Percentiles rank a stretch among this genome's conserved stretches.
These are phyloP conservation scores for Plasmodium knowlesi DNA, from an alignment of 169 alveolate genomes.

Conservation along the genomic window DNA sequence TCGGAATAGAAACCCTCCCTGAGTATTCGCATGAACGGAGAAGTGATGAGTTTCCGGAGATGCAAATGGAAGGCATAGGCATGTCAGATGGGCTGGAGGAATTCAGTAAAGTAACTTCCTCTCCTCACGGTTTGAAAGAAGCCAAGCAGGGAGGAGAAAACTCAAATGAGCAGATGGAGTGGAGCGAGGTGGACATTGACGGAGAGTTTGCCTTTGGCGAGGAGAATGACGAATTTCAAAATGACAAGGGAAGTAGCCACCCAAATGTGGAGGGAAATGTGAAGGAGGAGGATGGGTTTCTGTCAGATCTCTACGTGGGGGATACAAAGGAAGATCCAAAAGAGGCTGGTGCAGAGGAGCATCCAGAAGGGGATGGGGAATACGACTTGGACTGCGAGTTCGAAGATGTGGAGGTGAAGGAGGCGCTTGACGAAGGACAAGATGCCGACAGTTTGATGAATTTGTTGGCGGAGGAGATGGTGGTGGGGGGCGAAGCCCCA, in stretches of 20 bases:
- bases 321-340: neutral
- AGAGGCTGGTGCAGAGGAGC: neutral
- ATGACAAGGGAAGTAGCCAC: neutral
- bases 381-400: neutral
- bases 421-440: neutral
- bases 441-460: neutral
- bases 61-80: neutral
- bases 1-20: neutral
- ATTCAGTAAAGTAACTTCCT: neutral
- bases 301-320: neutral
- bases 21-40: neutral
- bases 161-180: neutral
- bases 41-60: neutral
- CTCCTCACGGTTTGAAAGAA: neutral
- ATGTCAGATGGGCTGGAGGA: neutral
- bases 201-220: constrained; percentile 28
- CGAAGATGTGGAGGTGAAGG: neutral
- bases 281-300: neutral
- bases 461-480: neutral
- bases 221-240: neutral
- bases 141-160: neutral
- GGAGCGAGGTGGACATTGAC: constrained; percentile 6
- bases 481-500: neutral
- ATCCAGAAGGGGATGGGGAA: neutral
- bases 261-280: neutral